phyloP scores from a whole-genome alignment of 257 asterid genomes.

The Rubia yunnanensis region DNA sequence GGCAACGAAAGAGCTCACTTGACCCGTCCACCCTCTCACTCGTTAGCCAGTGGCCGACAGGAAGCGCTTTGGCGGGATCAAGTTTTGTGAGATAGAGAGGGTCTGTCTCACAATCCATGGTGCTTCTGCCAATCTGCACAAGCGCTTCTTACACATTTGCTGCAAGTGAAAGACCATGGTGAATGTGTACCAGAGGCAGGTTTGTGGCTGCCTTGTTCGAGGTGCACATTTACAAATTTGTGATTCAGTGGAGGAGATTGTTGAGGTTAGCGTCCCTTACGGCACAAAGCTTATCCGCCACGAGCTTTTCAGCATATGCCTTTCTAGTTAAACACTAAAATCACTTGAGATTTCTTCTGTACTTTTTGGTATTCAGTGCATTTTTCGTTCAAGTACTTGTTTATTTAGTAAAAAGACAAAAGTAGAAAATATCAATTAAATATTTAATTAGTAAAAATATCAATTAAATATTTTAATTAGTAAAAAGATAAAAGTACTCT shows the following conservation, averaged over 20 bases:
- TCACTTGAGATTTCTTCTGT: too few species aligned
- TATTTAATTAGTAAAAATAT: too few species aligned
- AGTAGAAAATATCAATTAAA: too few species aligned
- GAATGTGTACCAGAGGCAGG: constrained; percentile 58
- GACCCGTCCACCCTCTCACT: constrained; percentile 93
- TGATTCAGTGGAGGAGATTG: constrained; percentile 67
- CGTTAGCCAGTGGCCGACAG: constrained; percentile 95
- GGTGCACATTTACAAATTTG: constrained; percentile 86
- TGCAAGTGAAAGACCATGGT: constrained; percentile 72
- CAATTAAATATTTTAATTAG: too few species aligned
- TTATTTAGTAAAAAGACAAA: too few species aligned
- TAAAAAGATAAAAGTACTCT: too few species aligned
- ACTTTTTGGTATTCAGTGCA: too few species aligned
- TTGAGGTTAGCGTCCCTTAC: constrained; percentile 74
- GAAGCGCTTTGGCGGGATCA: constrained; percentile 84
- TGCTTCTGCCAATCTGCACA: constrained; percentile 77
- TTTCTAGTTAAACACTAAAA: constrained; percentile 68
- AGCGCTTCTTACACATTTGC: constrained; percentile 84
- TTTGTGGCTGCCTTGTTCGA: constrained; percentile 49
- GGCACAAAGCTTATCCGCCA: constrained; percentile 84
- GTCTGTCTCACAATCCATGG: constrained; percentile 93
- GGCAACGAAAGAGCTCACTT: too few species aligned
- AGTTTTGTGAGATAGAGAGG: constrained; percentile 91
- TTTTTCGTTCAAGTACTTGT: too few species aligned
- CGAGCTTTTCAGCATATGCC: constrained; percentile 94